Conservation (phyloP, 2,329 filamentous ascomycete genomes). For the Neofusicoccum ribis region DNA sequence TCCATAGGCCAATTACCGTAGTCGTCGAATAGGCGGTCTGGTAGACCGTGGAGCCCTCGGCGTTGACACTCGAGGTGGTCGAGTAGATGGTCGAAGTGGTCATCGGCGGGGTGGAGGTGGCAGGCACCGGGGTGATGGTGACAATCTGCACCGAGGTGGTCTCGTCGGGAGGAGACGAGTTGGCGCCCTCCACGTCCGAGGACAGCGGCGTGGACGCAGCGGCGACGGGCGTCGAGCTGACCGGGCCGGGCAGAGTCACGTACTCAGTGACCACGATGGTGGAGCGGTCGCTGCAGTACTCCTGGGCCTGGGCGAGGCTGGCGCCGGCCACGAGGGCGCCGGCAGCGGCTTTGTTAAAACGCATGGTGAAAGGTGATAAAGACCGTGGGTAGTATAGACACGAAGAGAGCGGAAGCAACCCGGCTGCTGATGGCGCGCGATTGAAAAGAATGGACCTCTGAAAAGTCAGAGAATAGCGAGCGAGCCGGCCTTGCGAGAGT, state of each 20-base stretch:
- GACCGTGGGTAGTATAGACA: not conserved
- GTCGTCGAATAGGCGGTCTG: not conserved
- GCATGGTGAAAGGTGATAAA: not conserved
- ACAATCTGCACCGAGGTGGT: slow-evolving; percentile 1
- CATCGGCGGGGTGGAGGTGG: not conserved
- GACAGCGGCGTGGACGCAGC: not conserved
- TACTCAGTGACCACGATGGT: slow-evolving; percentile 15
- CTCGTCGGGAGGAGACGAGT: not conserved
- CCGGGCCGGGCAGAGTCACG: slow-evolving; percentile 12
- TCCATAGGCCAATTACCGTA: not conserved
- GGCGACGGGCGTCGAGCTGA: slow-evolving; percentile 4
- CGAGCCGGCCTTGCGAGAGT: not conserved
- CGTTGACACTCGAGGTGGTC: not conserved
- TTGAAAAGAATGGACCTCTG: slow-evolving; percentile 20
- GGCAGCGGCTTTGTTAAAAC: slow-evolving; percentile 17
- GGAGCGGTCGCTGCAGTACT: slow-evolving; percentile 16
- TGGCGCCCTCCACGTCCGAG: not conserved
- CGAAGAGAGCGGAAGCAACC: slow-evolving; percentile 11
- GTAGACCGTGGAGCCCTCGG: not conserved
- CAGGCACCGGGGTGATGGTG: slow-evolving; percentile 10
- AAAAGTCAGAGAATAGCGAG: slow-evolving; percentile 19
- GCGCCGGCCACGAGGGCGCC: slow-evolving; percentile 17
- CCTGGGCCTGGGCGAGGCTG: slow-evolving; percentile 14
- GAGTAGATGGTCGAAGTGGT: slow-evolving; percentile 10
- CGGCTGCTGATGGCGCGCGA: not conserved